These are phyloP conservation scores for Platanthera zijinensis DNA, from an alignment of 106 monocot species.

Conservation along the genomic window DNA sequence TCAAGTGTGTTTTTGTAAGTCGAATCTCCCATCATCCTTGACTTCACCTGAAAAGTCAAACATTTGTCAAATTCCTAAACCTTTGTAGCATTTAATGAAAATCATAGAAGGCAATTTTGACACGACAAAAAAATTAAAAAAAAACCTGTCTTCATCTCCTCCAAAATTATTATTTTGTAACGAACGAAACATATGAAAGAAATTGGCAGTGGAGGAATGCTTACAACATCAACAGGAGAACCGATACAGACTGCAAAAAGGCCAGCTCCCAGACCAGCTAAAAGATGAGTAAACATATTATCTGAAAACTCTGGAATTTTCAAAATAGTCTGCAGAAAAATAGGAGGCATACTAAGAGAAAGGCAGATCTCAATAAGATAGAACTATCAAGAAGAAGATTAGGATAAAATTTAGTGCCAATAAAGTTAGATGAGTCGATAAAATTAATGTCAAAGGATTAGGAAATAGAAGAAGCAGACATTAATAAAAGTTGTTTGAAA, in stretches of 20 bases:
- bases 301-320: constrained; percentile 84
- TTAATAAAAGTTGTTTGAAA: too few species aligned
- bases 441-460: too few species aligned
- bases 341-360: not conserved
- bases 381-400: not conserved
- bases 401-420: too few species aligned
- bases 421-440: too few species aligned
- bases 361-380: not conserved
- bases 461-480: too few species aligned
- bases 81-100: not conserved
- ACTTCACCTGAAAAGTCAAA: constrained; percentile 15
- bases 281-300: constrained; percentile 83
- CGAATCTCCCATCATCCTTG: constrained; percentile 39
- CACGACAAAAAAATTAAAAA: not conserved
- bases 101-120: not conserved
- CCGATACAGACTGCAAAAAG: constrained; percentile 94
- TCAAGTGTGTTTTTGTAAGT: constrained; percentile 32
- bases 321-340: constrained; percentile 61
- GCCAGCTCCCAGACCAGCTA: constrained; percentile 83
- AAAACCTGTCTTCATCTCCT: not conserved
- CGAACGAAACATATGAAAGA: not conserved
- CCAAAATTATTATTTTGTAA: not conserved
- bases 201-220: not conserved
- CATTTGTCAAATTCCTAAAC: not conserved
- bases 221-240: constrained; percentile 66